Evolutionary conservation across 2,329 filamentous ascomycete species (phyloP).

Genomic region (Fusarium foetens): DNA sequence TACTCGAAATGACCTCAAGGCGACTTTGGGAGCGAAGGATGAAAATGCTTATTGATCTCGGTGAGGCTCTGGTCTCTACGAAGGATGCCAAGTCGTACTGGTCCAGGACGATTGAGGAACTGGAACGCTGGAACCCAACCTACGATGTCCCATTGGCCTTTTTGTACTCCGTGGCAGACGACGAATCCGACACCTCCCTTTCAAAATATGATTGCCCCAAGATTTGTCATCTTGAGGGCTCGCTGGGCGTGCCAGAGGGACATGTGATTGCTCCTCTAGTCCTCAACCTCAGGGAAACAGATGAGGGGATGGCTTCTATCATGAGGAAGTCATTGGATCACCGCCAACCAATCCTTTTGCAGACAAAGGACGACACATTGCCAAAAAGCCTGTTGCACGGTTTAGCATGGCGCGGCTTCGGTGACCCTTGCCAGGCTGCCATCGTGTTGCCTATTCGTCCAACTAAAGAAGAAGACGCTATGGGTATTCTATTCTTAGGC

Average conservation of each 20-base stretch:
- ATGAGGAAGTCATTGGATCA: constrained; percentile 54
- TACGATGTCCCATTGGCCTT: constrained; percentile 64
- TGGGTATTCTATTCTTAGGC: constrained; percentile 75
- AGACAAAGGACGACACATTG: constrained; percentile 62
- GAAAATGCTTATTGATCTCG: constrained; percentile 61
- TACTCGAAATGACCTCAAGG: constrained; percentile 59
- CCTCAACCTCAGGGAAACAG: constrained; percentile 51
- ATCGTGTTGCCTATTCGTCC: constrained; percentile 76
- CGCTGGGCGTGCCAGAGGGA: constrained; percentile 56
- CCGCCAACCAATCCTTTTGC: constrained; percentile 54
- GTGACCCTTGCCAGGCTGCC: constrained; percentile 70
- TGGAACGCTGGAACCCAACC: constrained; percentile 55
- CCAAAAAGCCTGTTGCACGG: constrained; percentile 67
- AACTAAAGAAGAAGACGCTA: constrained; percentile 70
- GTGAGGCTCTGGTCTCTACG: constrained; percentile 55
- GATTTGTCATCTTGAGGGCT: constrained; percentile 57
- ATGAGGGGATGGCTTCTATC: constrained; percentile 52
- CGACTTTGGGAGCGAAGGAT: constrained; percentile 60
- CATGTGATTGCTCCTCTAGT: constrained; percentile 55
- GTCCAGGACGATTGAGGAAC: constrained; percentile 56
- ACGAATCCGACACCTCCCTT: constrained; percentile 42
- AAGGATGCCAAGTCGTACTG: constrained; percentile 60
- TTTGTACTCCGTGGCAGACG: constrained; percentile 60
- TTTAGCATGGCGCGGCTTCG: constrained; percentile 71
- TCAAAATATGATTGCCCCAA: constrained; percentile 48